Conservation (phyloP, 2,329 filamentous ascomycete species). For the Sporothrix luriei region DNA sequence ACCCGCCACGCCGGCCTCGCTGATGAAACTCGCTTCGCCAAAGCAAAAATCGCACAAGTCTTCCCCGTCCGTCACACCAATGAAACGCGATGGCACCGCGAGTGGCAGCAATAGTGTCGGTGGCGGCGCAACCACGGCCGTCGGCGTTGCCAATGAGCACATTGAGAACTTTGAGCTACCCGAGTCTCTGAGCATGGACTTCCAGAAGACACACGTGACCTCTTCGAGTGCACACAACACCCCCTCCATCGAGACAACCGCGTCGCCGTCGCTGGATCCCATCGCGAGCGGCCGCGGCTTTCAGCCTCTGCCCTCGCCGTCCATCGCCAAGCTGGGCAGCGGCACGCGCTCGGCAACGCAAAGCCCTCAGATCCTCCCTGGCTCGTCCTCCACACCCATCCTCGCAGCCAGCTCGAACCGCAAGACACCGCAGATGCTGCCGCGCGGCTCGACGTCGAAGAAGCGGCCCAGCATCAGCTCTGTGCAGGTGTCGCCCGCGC, state of each 20-base stretch:
- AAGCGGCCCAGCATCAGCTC: conserved; percentile 73
- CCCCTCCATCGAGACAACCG: conserved; percentile 2
- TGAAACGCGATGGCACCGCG: conserved; percentile 44
- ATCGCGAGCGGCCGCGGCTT: conserved; percentile 55
- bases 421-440: conserved; percentile 59
- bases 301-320: conserved; percentile 53
- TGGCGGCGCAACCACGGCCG: conserved; percentile 7
- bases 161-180: conserved; percentile 69
- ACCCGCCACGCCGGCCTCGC: conserved; percentile 81
- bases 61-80: conserved; percentile 33
- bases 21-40: conserved; percentile 73
- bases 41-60: conserved; percentile 41
- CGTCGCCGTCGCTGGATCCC: conserved; percentile 45
- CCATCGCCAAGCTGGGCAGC: conserved; percentile 45
- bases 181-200: conserved; percentile 64
- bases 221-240: conserved; percentile 50
- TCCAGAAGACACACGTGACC: conserved; percentile 51
- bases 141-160: conserved; percentile 49
- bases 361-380: conserved; percentile 65
- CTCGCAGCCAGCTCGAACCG: conserved; percentile 41
- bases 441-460: conserved; percentile 58
- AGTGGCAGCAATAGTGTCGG: conserved; percentile 28
- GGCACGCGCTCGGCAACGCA: conserved; percentile 58
- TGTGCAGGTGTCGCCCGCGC: conserved; percentile 78
- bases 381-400: conserved; percentile 38